phyloP scores from a whole-genome alignment of 345 rosid genomes.

The Arabis hirsuta region DNA sequence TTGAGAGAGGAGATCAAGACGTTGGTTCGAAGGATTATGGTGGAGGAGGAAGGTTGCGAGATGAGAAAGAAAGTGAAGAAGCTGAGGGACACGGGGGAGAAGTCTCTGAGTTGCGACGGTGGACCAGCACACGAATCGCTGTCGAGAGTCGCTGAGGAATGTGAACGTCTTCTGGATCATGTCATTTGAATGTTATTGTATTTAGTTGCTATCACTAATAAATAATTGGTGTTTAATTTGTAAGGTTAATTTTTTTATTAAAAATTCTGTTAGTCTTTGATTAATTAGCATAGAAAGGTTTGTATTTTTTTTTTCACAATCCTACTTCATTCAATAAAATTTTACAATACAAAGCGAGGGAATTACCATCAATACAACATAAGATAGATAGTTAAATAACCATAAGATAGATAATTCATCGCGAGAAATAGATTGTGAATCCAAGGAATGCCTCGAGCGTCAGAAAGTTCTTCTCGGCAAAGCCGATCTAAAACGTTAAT shows the following conservation, averaged over 20 bases:
- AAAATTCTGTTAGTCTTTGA: neutral
- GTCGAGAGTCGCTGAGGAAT: slow-evolving; percentile 19
- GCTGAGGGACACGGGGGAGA: slow-evolving; percentile 32
- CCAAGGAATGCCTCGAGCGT: no score
- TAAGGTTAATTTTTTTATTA: neutral
- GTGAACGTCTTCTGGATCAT: neutral
- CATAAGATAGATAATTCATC: no score
- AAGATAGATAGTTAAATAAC: no score
- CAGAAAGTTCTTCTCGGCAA: no score
- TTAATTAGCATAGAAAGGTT: neutral
- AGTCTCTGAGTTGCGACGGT: slow-evolving; percentile 8
- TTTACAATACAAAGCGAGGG: no score
- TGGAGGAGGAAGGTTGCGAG: slow-evolving; percentile 42
- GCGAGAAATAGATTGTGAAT: no score
- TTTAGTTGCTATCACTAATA: neutral
- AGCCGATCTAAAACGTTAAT: neutral
- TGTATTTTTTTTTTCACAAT: neutral
- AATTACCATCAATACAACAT: no score
- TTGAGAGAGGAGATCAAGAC: slow-evolving; percentile 45
- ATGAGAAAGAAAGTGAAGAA: slow-evolving; percentile 48
- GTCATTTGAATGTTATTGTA: neutral
- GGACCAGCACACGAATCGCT: slow-evolving; percentile 25
- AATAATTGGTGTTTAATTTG: neutral
- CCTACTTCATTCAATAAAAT: no score
- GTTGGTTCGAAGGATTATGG: slow-evolving; percentile 48